These are phyloP conservation scores for Beauveria australis DNA, from an alignment of 2,329 filamentous ascomycete genomes.

Conservation along the genomic window DNA sequence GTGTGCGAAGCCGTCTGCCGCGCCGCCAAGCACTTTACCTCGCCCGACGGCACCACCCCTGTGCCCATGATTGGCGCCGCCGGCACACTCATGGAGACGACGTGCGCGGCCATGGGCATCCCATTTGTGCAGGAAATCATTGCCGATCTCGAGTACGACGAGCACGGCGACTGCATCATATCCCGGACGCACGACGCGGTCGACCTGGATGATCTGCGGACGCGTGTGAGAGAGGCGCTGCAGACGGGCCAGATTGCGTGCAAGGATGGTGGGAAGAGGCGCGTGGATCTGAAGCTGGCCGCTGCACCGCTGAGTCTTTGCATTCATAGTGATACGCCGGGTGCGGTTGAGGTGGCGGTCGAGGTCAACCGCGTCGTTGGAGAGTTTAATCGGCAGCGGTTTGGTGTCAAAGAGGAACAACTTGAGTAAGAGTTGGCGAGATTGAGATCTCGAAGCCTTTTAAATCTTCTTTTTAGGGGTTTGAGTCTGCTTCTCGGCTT, in stretches of 20 bases:
- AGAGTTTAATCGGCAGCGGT: background rate
- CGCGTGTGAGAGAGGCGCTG: background rate
- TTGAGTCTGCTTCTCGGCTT: too few relatives aligned
- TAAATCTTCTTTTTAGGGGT: too few relatives aligned
- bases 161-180: background rate
- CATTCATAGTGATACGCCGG: conserved; percentile 2
- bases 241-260: background rate
- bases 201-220: background rate
- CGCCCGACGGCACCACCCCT: background rate
- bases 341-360: background rate
- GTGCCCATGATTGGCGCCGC: conserved; percentile 7
- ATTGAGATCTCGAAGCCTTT: too few relatives aligned
- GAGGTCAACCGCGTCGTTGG: background rate
- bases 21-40: background rate
- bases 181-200: background rate
- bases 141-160: conserved; percentile 5
- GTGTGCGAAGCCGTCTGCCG: conserved; percentile 1
- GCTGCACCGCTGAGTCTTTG: background rate
- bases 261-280: background rate
- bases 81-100: conserved; percentile 1
- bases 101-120: background rate
- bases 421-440: too few relatives aligned
- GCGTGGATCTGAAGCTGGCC: background rate
- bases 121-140: conserved; percentile 6
- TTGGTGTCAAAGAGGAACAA: background rate